Conservation (phyloP, 2,329 filamentous ascomycete species). For the Alternaria atra region DNA sequence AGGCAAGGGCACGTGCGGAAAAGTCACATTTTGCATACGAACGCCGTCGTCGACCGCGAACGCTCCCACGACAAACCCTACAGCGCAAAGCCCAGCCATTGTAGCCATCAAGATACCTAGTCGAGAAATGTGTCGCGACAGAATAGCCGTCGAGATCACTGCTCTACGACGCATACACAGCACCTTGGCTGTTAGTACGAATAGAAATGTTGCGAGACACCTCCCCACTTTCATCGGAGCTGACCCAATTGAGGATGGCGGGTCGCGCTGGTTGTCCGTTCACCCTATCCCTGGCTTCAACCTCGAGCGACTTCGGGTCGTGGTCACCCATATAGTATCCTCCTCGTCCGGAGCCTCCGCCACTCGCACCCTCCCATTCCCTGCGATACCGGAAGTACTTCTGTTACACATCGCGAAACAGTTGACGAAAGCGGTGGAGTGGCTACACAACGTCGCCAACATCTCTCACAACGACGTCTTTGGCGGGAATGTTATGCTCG, state of each 20-base stretch:
- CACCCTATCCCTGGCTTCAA: background rate
- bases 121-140: background rate
- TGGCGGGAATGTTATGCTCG: conserved; percentile 1
- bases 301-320: background rate
- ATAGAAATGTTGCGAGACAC: background rate
- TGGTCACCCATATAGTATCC: background rate
- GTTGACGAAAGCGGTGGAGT: background rate
- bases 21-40: background rate
- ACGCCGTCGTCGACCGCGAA: background rate
- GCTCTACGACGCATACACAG: background rate
- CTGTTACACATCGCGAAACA: background rate
- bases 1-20: background rate
- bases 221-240: background rate
- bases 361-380: background rate
- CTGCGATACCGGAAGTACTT: background rate
- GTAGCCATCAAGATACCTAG: background rate
- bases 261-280: background rate
- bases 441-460: background rate
- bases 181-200: background rate
- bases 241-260: background rate
- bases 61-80: background rate
- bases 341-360: background rate
- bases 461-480: conserved; percentile 2
- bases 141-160: background rate
- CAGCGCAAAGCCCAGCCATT: background rate